Evolutionary conservation across 768 basidiomycete genomes (phyloP), one percentile per base, ranked within the genome.

Genomic region (Hericium alpestre): DNA sequence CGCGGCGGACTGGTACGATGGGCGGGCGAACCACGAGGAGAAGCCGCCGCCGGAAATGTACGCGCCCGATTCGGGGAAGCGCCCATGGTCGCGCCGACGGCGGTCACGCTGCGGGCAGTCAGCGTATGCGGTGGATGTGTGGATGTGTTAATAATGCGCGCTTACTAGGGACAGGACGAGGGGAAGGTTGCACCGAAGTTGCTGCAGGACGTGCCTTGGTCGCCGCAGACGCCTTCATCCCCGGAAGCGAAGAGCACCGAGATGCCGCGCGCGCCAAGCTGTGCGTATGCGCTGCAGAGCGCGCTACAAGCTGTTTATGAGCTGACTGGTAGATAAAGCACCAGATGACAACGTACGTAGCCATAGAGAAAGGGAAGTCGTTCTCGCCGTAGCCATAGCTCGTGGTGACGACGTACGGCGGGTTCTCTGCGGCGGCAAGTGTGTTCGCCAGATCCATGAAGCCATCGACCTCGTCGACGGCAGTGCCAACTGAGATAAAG

Each of bases 241-340:
- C 63, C 63, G 16, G 63, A 59, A 13, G 63, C 38, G 49, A 56
- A 57, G n/a, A 64, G 16, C 20, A 64, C 23, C n/a, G 72, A 72
- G 11, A 64, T 63, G 12, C 73, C 72, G 46, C 67, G 70, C 7
- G 71, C 70, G 38, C 70, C 70, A 18, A 74, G 68, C 59, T 70
- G 69, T 51, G 63, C 61, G 60, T 70, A 72, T 12, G 65, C 68
- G 53, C 70, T 70, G 63, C 73, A 74, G 38, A 74, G 56, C 15
- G 61, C 55, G 53, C 69, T 71, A 38, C n/a, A 8, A 8, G 15
- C 8, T 6, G 8, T 7, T 6, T 32, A 4, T 32, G 6, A 32
- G 27, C 27, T 2, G 5, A 7, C 32, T 32, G 8, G 9, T 27
- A 1, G 7, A 16, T 23, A 13, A 0, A 13, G 27, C 9, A 27